Evolutionary conservation across 169 alveolate genomes (phyloP), one percentile per base, ranked within the genome.

Genomic region (Fabrea salina): DNA sequence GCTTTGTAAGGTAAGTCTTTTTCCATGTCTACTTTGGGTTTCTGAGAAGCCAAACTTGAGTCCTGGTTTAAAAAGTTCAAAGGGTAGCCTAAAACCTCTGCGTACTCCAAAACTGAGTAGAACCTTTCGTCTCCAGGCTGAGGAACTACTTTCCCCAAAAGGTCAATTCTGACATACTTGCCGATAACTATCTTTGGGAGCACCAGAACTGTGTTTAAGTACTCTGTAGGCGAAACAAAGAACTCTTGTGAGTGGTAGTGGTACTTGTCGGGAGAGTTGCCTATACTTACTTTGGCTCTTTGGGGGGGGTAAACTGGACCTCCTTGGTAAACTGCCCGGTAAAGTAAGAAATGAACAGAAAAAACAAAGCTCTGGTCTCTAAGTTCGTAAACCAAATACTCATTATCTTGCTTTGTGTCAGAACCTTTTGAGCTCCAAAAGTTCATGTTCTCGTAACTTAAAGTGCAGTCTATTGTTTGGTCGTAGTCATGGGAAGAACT

Each of bases 381-480:
- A n/a, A 68, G 66, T 43, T 68, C 78, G 35, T n/a, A 68, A 44
- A 68, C 27, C 64, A 43, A n/a, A 19, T 1, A 68, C 30, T 68
- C 78, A 32, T 40, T 22, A 11, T 57, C 30, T 19, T 68, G 40
- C 8, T 19, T 44, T 40, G 64, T 8, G 8, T 40, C 57, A 16
- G 27, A 43, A 8, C 40, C 50, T 44, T 16, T 68, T 68, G 78
- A 68, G 37, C 78, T 68, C 67, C 78, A 68, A 47, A 1, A 68
- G 13, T 16, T 7, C 19, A 3, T 30, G 37, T 22, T 33, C 8
- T 68, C 66, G 66, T 40, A 43, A 16, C n/a, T 22, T 39, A 68
- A 4, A 68, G 41, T 19, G 11, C 25, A 41, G 7, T 37, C 39
- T 7, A 44, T 43, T n/a, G 27, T 37, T 68, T 68, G 78, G 32